Conservation (phyloP, 805 yeast species). For the Candida ficus region DNA sequence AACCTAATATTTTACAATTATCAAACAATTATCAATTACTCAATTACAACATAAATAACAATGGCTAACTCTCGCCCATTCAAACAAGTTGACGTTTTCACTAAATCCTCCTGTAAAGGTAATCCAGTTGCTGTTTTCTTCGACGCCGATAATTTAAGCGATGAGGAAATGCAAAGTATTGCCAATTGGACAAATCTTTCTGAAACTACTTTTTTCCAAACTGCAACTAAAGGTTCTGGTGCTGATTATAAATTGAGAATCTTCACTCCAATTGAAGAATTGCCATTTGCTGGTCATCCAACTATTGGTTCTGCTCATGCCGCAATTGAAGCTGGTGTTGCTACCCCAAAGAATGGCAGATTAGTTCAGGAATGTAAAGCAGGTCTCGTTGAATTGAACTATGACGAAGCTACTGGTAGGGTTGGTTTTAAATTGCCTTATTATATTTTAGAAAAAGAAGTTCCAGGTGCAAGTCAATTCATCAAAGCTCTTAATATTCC, state of each 20-base stretch:
- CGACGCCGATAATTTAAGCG: constrained; percentile 33
- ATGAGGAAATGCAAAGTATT: constrained; percentile 39
- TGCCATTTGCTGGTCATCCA: constrained; percentile 66
- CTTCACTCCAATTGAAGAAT: constrained; percentile 40
- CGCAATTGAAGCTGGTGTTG: constrained; percentile 33
- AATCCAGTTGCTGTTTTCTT: constrained; percentile 50
- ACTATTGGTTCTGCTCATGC: constrained; percentile 50
- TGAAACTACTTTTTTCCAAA: constrained; percentile 49
- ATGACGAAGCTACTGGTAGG: constrained; percentile 15
- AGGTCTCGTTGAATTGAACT: constrained; percentile 35
- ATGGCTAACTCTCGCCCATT: no score
- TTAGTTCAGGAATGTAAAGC: constrained; percentile 41
- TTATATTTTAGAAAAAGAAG: constrained; percentile 12
- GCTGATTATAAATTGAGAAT: constrained; percentile 48
- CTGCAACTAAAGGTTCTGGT: constrained; percentile 28
- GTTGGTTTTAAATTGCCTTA: constrained; percentile 28
- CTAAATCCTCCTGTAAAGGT: constrained; percentile 30
- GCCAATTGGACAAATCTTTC: constrained; percentile 60
- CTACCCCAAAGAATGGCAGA: constrained; percentile 21
- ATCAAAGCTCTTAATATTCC: background rate
- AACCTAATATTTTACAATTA: no score
- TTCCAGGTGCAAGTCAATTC: constrained; percentile 6
- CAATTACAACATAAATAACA: no score
- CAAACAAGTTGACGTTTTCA: constrained; percentile 34
- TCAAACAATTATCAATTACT: background rate